Percentiles rank a stretch among this genome's conserved stretches.
Conservation (phyloP, 1,139 yeast species). For the Citeromyces hawaiiensis region DNA sequence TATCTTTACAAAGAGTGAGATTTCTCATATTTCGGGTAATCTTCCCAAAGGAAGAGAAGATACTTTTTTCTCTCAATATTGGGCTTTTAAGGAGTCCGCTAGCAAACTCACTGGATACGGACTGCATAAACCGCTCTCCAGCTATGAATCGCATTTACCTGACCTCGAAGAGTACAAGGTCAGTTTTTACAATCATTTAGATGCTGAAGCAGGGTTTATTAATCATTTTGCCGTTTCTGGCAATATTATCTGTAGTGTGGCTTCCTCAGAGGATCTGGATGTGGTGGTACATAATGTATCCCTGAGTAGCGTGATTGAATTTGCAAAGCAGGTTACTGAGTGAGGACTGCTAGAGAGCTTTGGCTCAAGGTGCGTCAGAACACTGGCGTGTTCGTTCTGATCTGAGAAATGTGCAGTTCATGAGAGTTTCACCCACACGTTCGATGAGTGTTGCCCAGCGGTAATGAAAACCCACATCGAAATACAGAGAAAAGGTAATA, state of each 20-base stretch:
- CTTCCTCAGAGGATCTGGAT: neutral
- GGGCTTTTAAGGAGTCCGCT: conserved; percentile 69
- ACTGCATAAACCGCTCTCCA: conserved; percentile 31
- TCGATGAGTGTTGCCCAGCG: no score
- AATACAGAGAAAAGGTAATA: no score
- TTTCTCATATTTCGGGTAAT: conserved; percentile 13
- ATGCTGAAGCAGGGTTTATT: neutral
- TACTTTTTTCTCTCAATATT: conserved; percentile 35
- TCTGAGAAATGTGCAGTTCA: no score
- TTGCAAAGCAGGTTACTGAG: neutral
- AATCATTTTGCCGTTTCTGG: neutral
- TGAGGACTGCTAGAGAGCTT: no score
- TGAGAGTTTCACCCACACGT: no score
- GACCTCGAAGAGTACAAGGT: neutral
- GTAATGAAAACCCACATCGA: no score
- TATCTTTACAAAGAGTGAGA: conserved; percentile 34
- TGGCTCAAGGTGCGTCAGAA: no score
- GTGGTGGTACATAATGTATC: neutral
- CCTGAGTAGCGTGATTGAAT: neutral
- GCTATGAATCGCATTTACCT: neutral
- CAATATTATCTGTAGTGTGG: neutral
- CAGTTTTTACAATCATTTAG: neutral
- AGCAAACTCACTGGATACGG: conserved; percentile 54
- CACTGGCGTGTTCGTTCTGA: no score
- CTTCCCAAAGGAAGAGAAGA: conserved; percentile 4